A percentile compares a stretch with the other conserved stretches of the same genome.
Evolutionary conservation across 2,329 filamentous ascomycete species (phyloP).

Genomic region (Cladosporium velox): DNA sequence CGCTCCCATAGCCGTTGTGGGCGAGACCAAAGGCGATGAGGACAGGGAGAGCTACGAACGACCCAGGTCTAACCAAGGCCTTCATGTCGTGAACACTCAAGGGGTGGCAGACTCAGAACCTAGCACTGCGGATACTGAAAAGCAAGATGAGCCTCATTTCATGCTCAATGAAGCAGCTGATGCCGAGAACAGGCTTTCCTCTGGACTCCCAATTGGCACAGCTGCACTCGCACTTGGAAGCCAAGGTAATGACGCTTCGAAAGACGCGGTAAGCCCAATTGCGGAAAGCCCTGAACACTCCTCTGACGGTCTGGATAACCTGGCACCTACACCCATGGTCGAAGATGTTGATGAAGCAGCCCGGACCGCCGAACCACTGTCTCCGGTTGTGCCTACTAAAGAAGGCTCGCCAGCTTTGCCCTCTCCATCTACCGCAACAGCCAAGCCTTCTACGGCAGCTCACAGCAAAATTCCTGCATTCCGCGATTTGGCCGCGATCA

Average conservation of each 20-base stretch:
- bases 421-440: not conserved
- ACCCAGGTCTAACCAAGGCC: slow-evolving; percentile 33
- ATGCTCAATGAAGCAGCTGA: slow-evolving; percentile 17
- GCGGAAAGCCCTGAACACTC: slow-evolving; percentile 26
- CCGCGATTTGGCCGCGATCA: slow-evolving; percentile 74
- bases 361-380: not conserved
- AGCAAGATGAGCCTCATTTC: slow-evolving; percentile 2
- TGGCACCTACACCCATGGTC: slow-evolving; percentile 31
- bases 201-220: slow-evolving; percentile 4
- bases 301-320: slow-evolving; percentile 23
- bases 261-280: slow-evolving; percentile 26
- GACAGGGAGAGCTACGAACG: slow-evolving; percentile 32
- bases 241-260: not conserved
- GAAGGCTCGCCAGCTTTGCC: not conserved
- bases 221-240: not conserved
- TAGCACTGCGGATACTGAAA: slow-evolving; percentile 14
- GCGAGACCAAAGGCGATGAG: slow-evolving; percentile 17
- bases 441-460: slow-evolving; percentile 1
- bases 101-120: slow-evolving; percentile 20
- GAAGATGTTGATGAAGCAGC: slow-evolving; percentile 18
- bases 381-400: not conserved
- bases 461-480: slow-evolving; percentile 59
- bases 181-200: slow-evolving; percentile 1
- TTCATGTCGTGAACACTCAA: slow-evolving; percentile 47
- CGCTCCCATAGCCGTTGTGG: slow-evolving; percentile 15